Percentiles rank a stretch among this genome's conserved stretches.
Evolutionary conservation across 306 rosid genomes (phyloP).

Genomic region (Lathyrus tuberosus): DNA sequence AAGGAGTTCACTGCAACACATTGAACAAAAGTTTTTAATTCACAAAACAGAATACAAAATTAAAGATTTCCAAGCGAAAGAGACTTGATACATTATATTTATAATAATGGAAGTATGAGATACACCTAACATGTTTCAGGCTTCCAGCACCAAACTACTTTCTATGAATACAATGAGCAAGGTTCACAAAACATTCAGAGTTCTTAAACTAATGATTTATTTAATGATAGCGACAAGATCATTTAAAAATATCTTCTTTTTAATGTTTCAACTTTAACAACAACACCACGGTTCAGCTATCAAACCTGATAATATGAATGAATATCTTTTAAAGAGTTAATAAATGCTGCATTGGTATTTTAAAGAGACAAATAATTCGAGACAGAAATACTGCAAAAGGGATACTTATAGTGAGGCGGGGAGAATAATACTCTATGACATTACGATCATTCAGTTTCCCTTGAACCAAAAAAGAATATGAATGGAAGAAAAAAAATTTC

Average conservation of each 20-base stretch:
- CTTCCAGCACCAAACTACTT: background rate
- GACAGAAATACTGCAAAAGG: too few relatives aligned
- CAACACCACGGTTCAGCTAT: too few relatives aligned
- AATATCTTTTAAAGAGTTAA: too few relatives aligned
- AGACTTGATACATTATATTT: background rate
- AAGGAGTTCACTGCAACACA: constrained; percentile 82
- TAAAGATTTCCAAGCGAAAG: background rate
- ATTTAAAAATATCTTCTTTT: too few relatives aligned
- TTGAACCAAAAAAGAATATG: constrained; percentile 3
- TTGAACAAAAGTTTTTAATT: constrained; percentile 18
- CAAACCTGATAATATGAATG: too few relatives aligned
- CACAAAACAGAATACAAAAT: constrained; percentile 8
- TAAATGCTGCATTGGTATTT: too few relatives aligned
- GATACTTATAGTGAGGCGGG: too few relatives aligned
- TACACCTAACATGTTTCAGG: background rate
- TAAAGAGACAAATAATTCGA: too few relatives aligned
- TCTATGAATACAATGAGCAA: background rate
- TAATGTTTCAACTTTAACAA: too few relatives aligned
- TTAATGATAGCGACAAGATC: too few relatives aligned
- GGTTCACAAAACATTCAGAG: background rate
- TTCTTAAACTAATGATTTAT: background rate
- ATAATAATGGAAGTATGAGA: background rate
- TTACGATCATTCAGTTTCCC: constrained; percentile 5
- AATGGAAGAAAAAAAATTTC: background rate
- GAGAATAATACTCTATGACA: background rate